A percentile compares a stretch with the other conserved stretches of the same genome.
Conservation (phyloP, 768 basidiomycete genomes). For the Tulasnella sp. region DNA sequence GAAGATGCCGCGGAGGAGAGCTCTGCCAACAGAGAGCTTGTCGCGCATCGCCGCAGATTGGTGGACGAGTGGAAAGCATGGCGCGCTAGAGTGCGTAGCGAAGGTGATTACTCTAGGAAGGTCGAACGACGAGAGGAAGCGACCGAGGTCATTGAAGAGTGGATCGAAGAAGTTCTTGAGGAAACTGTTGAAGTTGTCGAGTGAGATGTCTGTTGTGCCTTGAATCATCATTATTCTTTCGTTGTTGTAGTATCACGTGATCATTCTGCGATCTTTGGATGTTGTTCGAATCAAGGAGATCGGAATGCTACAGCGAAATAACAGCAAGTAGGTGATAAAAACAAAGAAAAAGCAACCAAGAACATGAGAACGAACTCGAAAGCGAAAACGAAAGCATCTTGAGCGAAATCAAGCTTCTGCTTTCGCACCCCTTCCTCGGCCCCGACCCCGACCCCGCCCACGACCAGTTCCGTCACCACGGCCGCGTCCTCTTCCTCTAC, state of each 20-base stretch:
- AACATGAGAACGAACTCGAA: neutral
- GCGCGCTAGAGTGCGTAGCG: constrained; percentile 60
- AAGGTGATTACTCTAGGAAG: constrained; percentile 41
- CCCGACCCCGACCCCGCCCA: neutral
- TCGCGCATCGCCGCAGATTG: constrained; percentile 78
- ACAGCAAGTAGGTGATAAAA: neutral
- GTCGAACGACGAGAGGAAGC: constrained; percentile 36
- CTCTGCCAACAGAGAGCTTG: constrained; percentile 85
- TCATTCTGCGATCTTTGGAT: neutral
- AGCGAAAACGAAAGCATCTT: neutral
- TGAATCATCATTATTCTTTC: neutral
- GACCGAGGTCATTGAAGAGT: constrained; percentile 87
- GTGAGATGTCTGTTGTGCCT: neutral
- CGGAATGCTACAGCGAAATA: neutral
- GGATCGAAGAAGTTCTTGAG: constrained; percentile 87
- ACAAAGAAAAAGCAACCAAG: neutral
- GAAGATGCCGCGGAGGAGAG: constrained; percentile 94
- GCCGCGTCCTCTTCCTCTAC: neutral
- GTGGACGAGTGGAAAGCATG: constrained; percentile 99
- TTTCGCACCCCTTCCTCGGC: neutral
- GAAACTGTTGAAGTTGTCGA: constrained; percentile 67
- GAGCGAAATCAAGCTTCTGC: neutral
- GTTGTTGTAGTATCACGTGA: neutral
- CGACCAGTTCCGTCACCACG: neutral
- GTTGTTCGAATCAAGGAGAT: neutral